A percentile compares a stretch with the other conserved stretches of the same genome.
Evolutionary conservation across 192 early-diverging fungal species (phyloP).

Genomic region (Phycomyces nitens): DNA sequence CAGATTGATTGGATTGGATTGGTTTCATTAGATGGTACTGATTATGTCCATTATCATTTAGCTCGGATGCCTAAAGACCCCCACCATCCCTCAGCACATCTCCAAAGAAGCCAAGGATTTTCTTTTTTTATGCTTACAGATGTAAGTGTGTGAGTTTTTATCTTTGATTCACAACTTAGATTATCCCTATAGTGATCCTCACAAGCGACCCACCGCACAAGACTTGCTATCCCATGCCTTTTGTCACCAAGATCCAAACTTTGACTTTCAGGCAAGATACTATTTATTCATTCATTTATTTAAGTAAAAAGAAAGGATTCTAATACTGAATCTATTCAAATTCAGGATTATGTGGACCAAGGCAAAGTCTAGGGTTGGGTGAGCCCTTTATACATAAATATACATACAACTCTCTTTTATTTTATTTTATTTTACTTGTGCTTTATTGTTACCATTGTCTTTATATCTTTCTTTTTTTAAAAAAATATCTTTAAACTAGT

Average conservation of each 20-base stretch:
- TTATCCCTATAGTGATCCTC: constrained; percentile 60
- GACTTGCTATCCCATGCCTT: constrained; percentile 70
- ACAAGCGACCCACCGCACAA: constrained; percentile 69
- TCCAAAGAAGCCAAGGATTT: constrained; percentile 69
- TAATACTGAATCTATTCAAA: no score
- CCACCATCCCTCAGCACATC: constrained; percentile 75
- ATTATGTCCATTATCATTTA: constrained; percentile 47
- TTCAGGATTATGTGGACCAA: constrained; percentile 18
- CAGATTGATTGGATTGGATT: no score
- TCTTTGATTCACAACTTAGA: background rate
- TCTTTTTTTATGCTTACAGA: constrained; percentile 69
- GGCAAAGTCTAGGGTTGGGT: constrained; percentile 12
- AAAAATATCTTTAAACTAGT: background rate
- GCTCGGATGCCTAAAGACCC: constrained; percentile 71
- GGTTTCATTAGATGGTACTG: no score
- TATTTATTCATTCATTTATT: background rate
- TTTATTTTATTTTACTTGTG: background rate
- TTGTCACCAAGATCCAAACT: constrained; percentile 47
- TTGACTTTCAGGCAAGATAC: constrained; percentile 42
- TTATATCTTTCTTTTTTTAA: background rate
- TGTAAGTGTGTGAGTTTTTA: constrained; percentile 41
- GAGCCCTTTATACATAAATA: background rate
- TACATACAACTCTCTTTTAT: background rate
- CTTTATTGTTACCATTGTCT: background rate
- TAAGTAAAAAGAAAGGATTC: no score